A percentile compares a stretch with the other conserved stretches of the same genome.
Conservation (phyloP, 2,329 filamentous ascomycete genomes). For the Lecanicillium sp. region DNA sequence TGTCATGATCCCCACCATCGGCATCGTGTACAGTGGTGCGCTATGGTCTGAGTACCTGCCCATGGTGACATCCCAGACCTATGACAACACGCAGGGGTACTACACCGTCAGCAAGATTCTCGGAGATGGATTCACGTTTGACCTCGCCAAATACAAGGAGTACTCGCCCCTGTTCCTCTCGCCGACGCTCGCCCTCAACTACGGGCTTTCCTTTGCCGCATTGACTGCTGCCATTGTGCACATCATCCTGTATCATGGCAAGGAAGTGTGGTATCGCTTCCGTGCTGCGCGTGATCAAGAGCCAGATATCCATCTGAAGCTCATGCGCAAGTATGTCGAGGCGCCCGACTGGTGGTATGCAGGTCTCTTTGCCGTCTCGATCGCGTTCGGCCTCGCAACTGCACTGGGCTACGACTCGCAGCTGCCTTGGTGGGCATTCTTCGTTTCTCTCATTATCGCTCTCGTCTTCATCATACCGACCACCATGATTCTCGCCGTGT, state of each 20-base stretch:
- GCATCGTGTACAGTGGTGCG: slow-evolving; percentile 46
- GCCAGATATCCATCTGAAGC: slow-evolving; percentile 50
- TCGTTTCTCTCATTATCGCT: slow-evolving; percentile 50
- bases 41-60: slow-evolving; percentile 55
- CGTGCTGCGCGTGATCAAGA: slow-evolving; percentile 47
- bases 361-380: slow-evolving; percentile 42
- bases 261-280: slow-evolving; percentile 47
- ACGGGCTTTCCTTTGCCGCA: slow-evolving; percentile 61
- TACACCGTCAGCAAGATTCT: slow-evolving; percentile 57
- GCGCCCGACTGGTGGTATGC: slow-evolving; percentile 54
- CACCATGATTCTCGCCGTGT: slow-evolving; percentile 53
- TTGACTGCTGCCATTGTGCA: slow-evolving; percentile 54
- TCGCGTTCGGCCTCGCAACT: slow-evolving; percentile 45
- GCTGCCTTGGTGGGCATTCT: slow-evolving; percentile 50
- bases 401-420: slow-evolving; percentile 50
- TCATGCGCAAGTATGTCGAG: slow-evolving; percentile 55
- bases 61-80: slow-evolving; percentile 51
- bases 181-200: slow-evolving; percentile 51
- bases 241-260: slow-evolving; percentile 46
- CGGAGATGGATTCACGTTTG: slow-evolving; percentile 45
- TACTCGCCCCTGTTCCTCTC: slow-evolving; percentile 61
- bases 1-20: slow-evolving; percentile 48
- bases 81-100: slow-evolving; percentile 52
- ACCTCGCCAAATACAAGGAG: slow-evolving; percentile 50
- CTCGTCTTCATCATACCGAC: slow-evolving; percentile 50